phyloP scores from a whole-genome alignment of 1,284 basidiomycete genomes.

The Apiotrichum siamense region DNA sequence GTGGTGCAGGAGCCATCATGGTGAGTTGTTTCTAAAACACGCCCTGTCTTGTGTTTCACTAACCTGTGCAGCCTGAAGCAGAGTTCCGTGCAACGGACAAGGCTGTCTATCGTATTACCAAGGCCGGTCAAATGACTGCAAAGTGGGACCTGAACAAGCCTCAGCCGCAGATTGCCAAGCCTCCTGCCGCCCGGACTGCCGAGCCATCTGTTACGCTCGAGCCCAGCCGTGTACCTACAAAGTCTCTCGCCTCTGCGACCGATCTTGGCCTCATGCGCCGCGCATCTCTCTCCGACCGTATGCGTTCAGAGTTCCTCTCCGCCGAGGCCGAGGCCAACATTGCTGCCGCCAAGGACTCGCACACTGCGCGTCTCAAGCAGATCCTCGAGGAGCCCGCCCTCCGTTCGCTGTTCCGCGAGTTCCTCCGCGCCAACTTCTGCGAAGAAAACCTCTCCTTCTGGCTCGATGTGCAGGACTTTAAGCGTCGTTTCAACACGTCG shows the following conservation, averaged over 20 bases:
- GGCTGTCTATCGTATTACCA: constrained; percentile 88
- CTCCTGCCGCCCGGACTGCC: constrained; percentile 6
- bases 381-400: constrained; percentile 91
- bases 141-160: constrained; percentile 59
- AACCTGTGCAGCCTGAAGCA: constrained; percentile 63
- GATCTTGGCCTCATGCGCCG: constrained; percentile 69
- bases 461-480: constrained; percentile 95
- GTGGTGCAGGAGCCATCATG: constrained; percentile 39
- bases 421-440: constrained; percentile 88
- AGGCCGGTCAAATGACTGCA: constrained; percentile 76
- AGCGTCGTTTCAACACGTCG: constrained; percentile 89
- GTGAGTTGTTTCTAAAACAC: constrained; percentile 25
- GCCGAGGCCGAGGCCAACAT: constrained; percentile 4
- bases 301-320: constrained; percentile 48
- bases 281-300: constrained; percentile 68
- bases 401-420: constrained; percentile 86
- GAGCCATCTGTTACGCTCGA: background rate
- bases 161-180: constrained; percentile 12
- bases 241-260: constrained; percentile 34
- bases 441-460: constrained; percentile 98
- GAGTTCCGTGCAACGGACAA: constrained; percentile 94
- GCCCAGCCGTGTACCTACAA: constrained; percentile 12
- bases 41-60: background rate
- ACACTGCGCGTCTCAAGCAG: constrained; percentile 82
- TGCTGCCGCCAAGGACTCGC: constrained; percentile 62